A percentile compares a stretch with the other conserved stretches of the same genome.
phyloP scores from a whole-genome alignment of 441 rosid genomes.

The Dalechampia spathulata region DNA sequence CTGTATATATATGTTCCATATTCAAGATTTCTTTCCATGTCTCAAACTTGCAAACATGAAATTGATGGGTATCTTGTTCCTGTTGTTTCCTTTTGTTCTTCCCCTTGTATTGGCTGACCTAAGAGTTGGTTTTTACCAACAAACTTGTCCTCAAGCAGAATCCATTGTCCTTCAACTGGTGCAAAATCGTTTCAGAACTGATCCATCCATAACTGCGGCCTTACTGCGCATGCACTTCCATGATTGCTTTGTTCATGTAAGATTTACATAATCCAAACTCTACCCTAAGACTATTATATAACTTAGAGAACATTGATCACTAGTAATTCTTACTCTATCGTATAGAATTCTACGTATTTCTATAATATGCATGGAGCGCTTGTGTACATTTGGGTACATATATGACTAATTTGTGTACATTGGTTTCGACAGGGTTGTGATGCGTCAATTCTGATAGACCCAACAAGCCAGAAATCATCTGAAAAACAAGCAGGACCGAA shows the following conservation, averaged over 20 bases:
- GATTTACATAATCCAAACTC: not conserved
- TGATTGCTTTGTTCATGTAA: constrained; percentile 68
- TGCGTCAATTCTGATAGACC: constrained; percentile 57
- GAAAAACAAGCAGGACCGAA: constrained; percentile 50
- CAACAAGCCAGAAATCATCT: constrained; percentile 24
- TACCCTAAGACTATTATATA: not conserved
- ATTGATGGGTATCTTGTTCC: constrained; percentile 9
- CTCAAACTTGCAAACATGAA: constrained; percentile 10
- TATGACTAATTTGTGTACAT: no score
- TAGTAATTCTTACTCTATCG: not conserved
- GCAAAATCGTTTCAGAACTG: constrained; percentile 26
- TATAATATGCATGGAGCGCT: no score
- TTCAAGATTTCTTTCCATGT: no score
- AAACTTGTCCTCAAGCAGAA: constrained; percentile 54
- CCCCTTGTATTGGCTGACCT: constrained; percentile 40
- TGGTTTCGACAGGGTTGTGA: constrained; percentile 76
- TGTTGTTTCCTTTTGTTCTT: constrained; percentile 24
- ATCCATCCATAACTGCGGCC: constrained; percentile 46
- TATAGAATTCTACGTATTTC: no score
- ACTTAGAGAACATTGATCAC: no score
- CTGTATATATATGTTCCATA: no score
- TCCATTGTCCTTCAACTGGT: constrained; percentile 35
- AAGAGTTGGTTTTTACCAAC: constrained; percentile 39
- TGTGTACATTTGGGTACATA: no score
- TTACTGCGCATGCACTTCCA: constrained; percentile 85